phyloP scores from a whole-genome alignment of 805 yeast genomes.

The Yarrowia sp. region DNA sequence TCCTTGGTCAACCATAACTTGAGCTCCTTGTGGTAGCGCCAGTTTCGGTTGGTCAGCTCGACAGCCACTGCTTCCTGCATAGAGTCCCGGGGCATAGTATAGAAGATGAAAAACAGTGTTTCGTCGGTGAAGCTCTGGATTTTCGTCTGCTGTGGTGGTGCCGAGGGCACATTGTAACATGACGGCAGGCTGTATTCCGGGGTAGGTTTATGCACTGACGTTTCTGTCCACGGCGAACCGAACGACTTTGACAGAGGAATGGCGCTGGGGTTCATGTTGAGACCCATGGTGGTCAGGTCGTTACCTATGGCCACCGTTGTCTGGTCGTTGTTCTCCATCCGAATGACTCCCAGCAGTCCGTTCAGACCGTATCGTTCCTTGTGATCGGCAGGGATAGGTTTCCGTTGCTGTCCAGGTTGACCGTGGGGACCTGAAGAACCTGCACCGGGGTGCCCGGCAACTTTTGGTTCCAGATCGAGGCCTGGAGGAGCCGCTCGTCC shows the following conservation, averaged over 20 bases:
- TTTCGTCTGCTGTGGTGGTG: slow-evolving; percentile 56
- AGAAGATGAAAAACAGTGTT: slow-evolving; percentile 90
- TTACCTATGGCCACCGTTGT: slow-evolving; percentile 75
- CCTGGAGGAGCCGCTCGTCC: slow-evolving; percentile 33
- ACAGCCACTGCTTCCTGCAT: slow-evolving; percentile 93
- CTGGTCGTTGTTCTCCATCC: slow-evolving; percentile 67
- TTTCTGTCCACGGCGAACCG: slow-evolving; percentile 95
- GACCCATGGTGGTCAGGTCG: slow-evolving; percentile 71
- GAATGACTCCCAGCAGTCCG: slow-evolving; percentile 66
- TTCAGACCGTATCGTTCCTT: slow-evolving; percentile 71
- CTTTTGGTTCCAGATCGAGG: slow-evolving; percentile 37
- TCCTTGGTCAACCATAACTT: slow-evolving; percentile 98
- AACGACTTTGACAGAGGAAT: slow-evolving; percentile 65
- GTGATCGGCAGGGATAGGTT: slow-evolving; percentile 48
- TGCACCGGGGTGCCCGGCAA: slow-evolving; percentile 32
- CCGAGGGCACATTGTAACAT: slow-evolving; percentile 56
- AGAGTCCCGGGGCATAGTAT: slow-evolving; percentile 90
- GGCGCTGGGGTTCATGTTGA: slow-evolving; percentile 59
- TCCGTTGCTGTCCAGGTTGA: slow-evolving; percentile 34
- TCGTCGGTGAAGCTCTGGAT: slow-evolving; percentile 75
- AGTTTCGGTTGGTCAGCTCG: slow-evolving; percentile 87
- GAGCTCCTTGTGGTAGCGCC: slow-evolving; percentile 96
- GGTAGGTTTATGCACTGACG: slow-evolving; percentile 86
- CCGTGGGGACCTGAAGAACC: slow-evolving; percentile 34
- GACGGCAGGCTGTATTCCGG: slow-evolving; percentile 77